These are phyloP conservation scores for Litchi chinensis DNA, from an alignment of 345 rosid species.

Conservation along the genomic window DNA sequence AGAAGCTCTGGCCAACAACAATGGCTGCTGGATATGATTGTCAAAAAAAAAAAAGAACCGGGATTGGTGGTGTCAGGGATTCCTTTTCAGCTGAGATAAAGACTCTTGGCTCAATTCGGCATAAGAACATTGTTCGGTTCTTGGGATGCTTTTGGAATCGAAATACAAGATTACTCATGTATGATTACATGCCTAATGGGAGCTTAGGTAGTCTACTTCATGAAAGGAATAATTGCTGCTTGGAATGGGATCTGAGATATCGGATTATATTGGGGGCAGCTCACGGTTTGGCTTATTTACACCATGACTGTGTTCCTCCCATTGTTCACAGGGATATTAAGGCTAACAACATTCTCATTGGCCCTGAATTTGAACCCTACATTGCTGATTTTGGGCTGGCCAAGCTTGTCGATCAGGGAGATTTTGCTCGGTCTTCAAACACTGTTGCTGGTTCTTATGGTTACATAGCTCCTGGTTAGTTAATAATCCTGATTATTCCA, in stretches of 20 bases:
- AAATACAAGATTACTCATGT: slow-evolving; percentile 78
- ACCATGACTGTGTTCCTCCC: slow-evolving; percentile 89
- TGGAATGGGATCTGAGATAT: slow-evolving; percentile 84
- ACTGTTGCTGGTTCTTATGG: slow-evolving; percentile 96
- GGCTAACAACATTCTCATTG: slow-evolving; percentile 91
- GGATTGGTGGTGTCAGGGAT: slow-evolving; percentile 63
- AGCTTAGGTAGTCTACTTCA: slow-evolving; percentile 85
- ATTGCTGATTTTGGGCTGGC: slow-evolving; percentile 94
- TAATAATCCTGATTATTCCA: neutral
- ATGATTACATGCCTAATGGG: slow-evolving; percentile 87
- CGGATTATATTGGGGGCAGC: slow-evolving; percentile 75
- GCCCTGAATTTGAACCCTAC: slow-evolving; percentile 77
- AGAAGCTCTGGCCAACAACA: slow-evolving; percentile 76
- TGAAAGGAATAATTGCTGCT: slow-evolving; percentile 53
- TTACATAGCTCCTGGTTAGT: slow-evolving; percentile 92
- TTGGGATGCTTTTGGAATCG: slow-evolving; percentile 88
- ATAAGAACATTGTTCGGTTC: slow-evolving; percentile 84
- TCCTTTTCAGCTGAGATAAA: slow-evolving; percentile 87
- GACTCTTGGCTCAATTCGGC: slow-evolving; percentile 86
- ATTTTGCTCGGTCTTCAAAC: slow-evolving; percentile 77
- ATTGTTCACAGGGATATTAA: slow-evolving; percentile 93
- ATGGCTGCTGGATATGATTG: slow-evolving; percentile 37
- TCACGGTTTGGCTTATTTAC: slow-evolving; percentile 90
- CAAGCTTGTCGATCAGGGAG: slow-evolving; percentile 76
- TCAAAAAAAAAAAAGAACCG: slow-evolving; percentile 43